Conservation (phyloP, 2,329 filamentous ascomycete genomes). For the Harringtonia aguacate region DNA sequence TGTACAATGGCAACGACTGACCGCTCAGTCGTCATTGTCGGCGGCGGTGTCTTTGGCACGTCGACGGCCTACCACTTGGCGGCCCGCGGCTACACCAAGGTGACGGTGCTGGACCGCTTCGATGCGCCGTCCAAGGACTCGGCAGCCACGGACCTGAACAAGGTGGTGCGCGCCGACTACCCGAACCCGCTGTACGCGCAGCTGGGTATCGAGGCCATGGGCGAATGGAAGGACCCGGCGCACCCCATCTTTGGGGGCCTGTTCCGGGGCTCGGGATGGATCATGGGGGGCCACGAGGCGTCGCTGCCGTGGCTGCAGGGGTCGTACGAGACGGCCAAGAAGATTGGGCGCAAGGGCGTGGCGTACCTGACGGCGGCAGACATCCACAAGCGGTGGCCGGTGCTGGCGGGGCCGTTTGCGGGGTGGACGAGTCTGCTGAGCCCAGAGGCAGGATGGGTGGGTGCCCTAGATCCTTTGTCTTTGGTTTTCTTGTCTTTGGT, state of each 20-base stretch:
- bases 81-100: no score
- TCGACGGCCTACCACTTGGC: no score
- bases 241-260: no score
- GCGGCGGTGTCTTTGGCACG: no score
- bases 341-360: constrained; percentile 14
- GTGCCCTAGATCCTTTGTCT: background rate
- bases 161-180: constrained; percentile 61
- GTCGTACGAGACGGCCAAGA: constrained; percentile 15
- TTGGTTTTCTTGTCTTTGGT: background rate
- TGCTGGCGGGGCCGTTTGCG: constrained; percentile 14
- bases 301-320: constrained; percentile 19
- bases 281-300: constrained; percentile 15
- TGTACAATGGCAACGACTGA: no score
- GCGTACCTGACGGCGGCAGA: constrained; percentile 16
- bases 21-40: no score
- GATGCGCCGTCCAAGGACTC: constrained; percentile 38
- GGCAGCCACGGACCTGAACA: constrained; percentile 65
- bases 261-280: constrained; percentile 22
- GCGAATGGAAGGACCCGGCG: constrained; percentile 34
- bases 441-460: constrained; percentile 20
- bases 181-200: constrained; percentile 51
- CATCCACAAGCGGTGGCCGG: constrained; percentile 18
- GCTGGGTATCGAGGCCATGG: constrained; percentile 55
- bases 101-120: constrained; percentile 46
- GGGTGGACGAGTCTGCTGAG: constrained; percentile 19